phyloP scores from a whole-genome alignment of 2,329 filamentous ascomycete genomes.

The Penicillium sp. region DNA sequence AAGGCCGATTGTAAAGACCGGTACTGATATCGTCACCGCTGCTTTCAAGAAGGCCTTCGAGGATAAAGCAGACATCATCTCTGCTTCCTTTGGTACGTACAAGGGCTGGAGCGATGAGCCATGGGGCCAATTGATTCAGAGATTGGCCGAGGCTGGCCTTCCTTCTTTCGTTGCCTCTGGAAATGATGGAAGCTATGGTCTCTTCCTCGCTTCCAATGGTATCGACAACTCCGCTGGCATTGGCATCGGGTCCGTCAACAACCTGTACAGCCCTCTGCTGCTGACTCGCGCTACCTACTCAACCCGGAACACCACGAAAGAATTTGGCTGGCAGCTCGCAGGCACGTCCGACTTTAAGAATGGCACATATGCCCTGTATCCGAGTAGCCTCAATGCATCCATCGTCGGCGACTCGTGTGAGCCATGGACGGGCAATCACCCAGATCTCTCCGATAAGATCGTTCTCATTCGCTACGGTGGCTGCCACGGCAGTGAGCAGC shows the following conservation, averaged over 20 bases:
- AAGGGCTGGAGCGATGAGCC: slow-evolving; percentile 37
- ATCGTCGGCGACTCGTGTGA: slow-evolving; percentile 30
- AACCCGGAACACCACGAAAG: slow-evolving; percentile 29
- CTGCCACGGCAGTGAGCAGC: slow-evolving; percentile 60
- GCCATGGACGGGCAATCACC: slow-evolving; percentile 46
- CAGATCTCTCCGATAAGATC: slow-evolving; percentile 60
- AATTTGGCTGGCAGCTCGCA: slow-evolving; percentile 40
- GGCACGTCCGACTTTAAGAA: slow-evolving; percentile 38
- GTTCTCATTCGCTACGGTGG: slow-evolving; percentile 63
- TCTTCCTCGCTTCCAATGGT: slow-evolving; percentile 14
- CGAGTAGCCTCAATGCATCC: slow-evolving; percentile 53
- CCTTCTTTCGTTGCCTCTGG: slow-evolving; percentile 10
- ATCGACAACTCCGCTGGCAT: slow-evolving; percentile 25
- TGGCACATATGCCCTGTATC: slow-evolving; percentile 51
- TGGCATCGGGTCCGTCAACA: slow-evolving; percentile 50
- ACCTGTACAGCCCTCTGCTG: slow-evolving; percentile 35
- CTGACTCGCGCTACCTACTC: slow-evolving; percentile 27
- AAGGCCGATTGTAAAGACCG: slow-evolving; percentile 18
- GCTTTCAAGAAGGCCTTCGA: slow-evolving; percentile 64
- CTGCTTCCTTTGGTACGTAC: slow-evolving; percentile 37
- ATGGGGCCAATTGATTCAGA: slow-evolving; percentile 12
- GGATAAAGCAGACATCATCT: slow-evolving; percentile 52
- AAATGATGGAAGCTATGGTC: slow-evolving; percentile 8
- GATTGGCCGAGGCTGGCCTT: slow-evolving; percentile 8
- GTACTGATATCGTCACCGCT: slow-evolving; percentile 60